A percentile compares a stretch with the other conserved stretches of the same genome.
These are phyloP conservation scores for Ophiostoma sp. DNA, from an alignment of 2,329 filamentous ascomycete species.

Conservation along the genomic window DNA sequence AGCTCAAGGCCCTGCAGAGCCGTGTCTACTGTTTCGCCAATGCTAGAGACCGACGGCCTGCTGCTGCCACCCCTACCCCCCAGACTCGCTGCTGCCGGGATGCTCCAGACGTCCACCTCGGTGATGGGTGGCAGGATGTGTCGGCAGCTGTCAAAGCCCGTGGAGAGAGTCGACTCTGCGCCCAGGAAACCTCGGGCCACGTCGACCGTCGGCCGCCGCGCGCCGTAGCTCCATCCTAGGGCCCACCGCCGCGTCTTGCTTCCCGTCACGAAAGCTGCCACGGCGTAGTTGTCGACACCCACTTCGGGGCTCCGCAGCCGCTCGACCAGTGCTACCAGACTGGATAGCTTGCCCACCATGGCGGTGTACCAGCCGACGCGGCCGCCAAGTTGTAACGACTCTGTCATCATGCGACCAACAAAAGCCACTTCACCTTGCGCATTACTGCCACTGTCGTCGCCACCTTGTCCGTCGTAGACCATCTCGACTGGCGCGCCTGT, in stretches of 20 bases:
- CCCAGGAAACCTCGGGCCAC: constrained; percentile 38
- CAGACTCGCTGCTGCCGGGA: constrained; percentile 28
- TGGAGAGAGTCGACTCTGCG: constrained; percentile 33
- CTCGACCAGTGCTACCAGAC: constrained; percentile 57
- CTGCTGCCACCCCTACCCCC: too few relatives aligned
- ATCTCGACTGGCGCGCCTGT: constrained; percentile 80
- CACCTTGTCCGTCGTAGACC: constrained; percentile 50
- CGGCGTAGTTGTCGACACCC: constrained; percentile 70
- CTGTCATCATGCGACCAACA: constrained; percentile 64
- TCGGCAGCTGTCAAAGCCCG: constrained; percentile 34
- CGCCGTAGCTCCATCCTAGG: constrained; percentile 77
- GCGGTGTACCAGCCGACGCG: constrained; percentile 81
- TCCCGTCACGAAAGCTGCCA: constrained; percentile 73
- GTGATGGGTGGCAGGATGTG: constrained; percentile 42
- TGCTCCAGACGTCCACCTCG: constrained; percentile 43
- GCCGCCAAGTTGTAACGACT: constrained; percentile 35
- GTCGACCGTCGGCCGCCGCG: constrained; percentile 54
- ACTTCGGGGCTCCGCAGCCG: constrained; percentile 40
- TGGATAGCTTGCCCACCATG: constrained; percentile 79
- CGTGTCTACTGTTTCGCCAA: constrained; percentile 34
- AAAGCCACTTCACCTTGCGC: constrained; percentile 70
- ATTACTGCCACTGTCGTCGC: constrained; percentile 44
- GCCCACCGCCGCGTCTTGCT: constrained; percentile 79
- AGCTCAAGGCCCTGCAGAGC: constrained; percentile 54
- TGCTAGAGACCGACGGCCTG: constrained; percentile 29